Base-by-base conservation (phyloP, 1,139 yeast genomes). In the Nadsonia starkeyi-henricii region DNA sequence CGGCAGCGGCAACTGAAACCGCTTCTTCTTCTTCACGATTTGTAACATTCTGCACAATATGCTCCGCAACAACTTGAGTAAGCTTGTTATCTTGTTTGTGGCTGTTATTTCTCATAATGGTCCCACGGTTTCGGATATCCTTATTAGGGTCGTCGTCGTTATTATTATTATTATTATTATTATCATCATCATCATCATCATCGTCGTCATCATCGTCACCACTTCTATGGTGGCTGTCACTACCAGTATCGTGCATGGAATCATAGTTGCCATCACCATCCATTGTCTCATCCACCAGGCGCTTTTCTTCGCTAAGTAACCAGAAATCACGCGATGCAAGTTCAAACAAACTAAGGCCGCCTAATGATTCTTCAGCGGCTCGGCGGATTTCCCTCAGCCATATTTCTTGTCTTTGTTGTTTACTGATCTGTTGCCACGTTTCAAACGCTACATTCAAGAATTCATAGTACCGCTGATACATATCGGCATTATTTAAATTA, bases 331-430 rank as follows among this genome's bases (percentile, higher is more conserved):
- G 59, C 3, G 66, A 58, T 0, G 69, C 68, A 50, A 73, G 57
- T 45, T 72, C 75, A 53, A 63, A 70, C 18, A 72, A 55, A 0
- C 74, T 63, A 23, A 69, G 55, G 3, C 58, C 52, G 1, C 70
- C 70, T 13, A 73, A 54, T 0, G 74, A 66, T 12, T 71, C 72
- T 42, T 69, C 71, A 1, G 74, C 72, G n/a, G 72, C 69, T 8
- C 59, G 55, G 37, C 75, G 57, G 51, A 68, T 65, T 50, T 72
- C 77, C n/a, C 69, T 53, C 1, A 53, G 53, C 77, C 77, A 73
- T 37, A 69, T 62, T 5, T 66, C 69, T 45, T 57, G 59, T 46
- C 64, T 66, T 1, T 60, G 58, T 5, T 57, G 58, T 21, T 62
- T 64, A 19, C 67, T 53, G 49, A 71, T 51, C 1, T 65, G 58